Conservation (phyloP, 805 yeast species). For the Wickerhamomyces pijperi region DNA sequence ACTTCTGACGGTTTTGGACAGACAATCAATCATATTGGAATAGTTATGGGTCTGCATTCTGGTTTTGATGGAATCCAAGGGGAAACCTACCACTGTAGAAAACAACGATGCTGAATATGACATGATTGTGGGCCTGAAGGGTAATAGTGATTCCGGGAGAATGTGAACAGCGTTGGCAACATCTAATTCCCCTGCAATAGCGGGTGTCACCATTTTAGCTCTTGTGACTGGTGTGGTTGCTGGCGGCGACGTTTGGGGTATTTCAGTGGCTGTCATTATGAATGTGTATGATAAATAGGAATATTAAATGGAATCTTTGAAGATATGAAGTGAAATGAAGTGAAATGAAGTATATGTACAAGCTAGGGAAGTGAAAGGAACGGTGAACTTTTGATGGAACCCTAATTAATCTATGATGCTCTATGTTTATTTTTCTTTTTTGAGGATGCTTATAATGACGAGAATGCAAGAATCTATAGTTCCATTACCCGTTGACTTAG, state of each 20-base stretch:
- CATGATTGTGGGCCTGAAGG: slow-evolving; percentile 45
- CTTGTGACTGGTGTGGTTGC: background rate
- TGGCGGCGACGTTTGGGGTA: background rate
- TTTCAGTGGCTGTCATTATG: background rate
- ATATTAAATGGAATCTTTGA: too few relatives aligned
- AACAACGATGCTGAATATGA: slow-evolving; percentile 56
- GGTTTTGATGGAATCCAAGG: slow-evolving; percentile 79
- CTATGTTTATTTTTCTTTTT: too few relatives aligned
- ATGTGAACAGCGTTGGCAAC: slow-evolving; percentile 32
- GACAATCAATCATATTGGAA: slow-evolving; percentile 44
- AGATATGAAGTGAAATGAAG: too few relatives aligned
- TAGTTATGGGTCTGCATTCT: slow-evolving; percentile 74
- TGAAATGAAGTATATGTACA: too few relatives aligned
- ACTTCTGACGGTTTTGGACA: slow-evolving; percentile 35
- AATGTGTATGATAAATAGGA: too few relatives aligned
- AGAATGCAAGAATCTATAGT: too few relatives aligned
- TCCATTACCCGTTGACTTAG: too few relatives aligned
- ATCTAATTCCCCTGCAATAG: slow-evolving; percentile 46
- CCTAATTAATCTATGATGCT: too few relatives aligned
- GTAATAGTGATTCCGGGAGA: slow-evolving; percentile 36
- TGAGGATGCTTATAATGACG: too few relatives aligned
- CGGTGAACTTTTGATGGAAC: too few relatives aligned
- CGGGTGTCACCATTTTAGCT: slow-evolving; percentile 26
- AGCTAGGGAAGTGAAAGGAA: too few relatives aligned
- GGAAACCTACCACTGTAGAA: slow-evolving; percentile 68